Evolutionary conservation across 257 asterid species (phyloP).

Genomic region (Capsicum rhomboideum): DNA sequence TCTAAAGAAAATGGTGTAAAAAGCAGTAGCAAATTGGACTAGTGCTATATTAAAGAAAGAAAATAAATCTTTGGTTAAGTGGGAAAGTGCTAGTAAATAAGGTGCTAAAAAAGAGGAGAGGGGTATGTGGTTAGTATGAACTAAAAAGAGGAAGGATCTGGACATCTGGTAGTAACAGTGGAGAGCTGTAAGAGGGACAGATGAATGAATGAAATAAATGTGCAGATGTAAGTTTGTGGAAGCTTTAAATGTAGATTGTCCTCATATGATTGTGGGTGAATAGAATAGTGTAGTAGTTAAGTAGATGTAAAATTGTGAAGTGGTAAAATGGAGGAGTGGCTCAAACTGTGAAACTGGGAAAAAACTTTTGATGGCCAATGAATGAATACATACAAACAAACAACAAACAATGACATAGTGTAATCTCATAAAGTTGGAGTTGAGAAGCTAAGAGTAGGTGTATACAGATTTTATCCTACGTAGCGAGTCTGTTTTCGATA

Average conservation of each 20-base stretch:
- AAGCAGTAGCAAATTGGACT: not conserved
- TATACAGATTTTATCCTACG: no score
- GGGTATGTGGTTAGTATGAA: not conserved
- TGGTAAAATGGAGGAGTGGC: not conserved
- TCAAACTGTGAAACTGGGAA: not conserved
- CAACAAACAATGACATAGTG: no score
- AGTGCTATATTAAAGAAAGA: no score
- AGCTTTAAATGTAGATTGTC: constrained; percentile 1
- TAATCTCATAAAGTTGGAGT: no score
- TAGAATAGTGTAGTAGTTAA: not conserved
- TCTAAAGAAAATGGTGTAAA: not conserved
- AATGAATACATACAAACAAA: no score
- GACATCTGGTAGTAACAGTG: not conserved
- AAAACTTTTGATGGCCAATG: not conserved
- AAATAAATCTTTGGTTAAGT: no score
- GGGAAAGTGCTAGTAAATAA: not conserved
- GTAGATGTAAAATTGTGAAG: not conserved
- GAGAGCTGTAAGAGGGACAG: not conserved
- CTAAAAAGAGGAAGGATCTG: not conserved
- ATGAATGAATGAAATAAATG: not conserved
- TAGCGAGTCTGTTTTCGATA: no score
- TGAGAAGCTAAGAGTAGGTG: no score
- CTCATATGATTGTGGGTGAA: not conserved
- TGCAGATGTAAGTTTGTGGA: not conserved
- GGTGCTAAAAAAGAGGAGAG: not conserved